Conservation (phyloP, 331 rosid species). For the Arachis monticola region DNA sequence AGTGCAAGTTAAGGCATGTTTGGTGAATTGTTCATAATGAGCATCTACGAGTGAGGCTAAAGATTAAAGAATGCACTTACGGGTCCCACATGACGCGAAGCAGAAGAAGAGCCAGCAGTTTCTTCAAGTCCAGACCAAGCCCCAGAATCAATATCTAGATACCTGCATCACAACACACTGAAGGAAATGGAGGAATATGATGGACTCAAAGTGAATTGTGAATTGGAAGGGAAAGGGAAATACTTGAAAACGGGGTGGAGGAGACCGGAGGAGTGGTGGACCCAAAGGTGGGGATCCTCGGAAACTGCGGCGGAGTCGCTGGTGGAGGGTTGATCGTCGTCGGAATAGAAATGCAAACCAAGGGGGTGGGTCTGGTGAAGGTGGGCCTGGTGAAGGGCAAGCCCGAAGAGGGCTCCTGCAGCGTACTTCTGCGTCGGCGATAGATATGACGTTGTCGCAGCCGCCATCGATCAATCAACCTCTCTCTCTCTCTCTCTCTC, state of each 20-base stretch:
- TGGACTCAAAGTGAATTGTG: background rate
- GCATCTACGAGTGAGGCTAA: background rate
- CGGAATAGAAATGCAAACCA: conserved; percentile 37
- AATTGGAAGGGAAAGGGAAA: background rate
- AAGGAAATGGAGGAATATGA: too few relatives aligned
- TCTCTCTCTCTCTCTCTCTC: background rate
- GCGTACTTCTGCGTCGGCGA: conserved; percentile 79
- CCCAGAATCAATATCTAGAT: conserved; percentile 60
- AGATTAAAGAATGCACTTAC: conserved; percentile 45
- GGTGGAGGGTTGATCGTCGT: conserved; percentile 44
- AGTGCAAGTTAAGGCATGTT: background rate
- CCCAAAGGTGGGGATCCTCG: conserved; percentile 79
- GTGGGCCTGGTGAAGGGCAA: conserved; percentile 79
- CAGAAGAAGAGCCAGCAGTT: conserved; percentile 67
- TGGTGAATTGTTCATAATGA: background rate
- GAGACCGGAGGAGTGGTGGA: conserved; percentile 58
- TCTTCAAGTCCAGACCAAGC: conserved; percentile 94
- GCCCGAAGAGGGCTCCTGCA: conserved; percentile 68
- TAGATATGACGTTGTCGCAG: conserved; percentile 59
- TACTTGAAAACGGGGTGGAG: conserved; percentile 77
- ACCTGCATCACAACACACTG: conserved; percentile 44
- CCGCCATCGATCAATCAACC: conserved; percentile 24
- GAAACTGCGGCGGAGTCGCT: conserved; percentile 49
- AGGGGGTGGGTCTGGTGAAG: conserved; percentile 67
- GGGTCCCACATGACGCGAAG: conserved; percentile 75